phyloP scores from a whole-genome alignment of 1,284 basidiomycete genomes.

The Grifola frondosa region DNA sequence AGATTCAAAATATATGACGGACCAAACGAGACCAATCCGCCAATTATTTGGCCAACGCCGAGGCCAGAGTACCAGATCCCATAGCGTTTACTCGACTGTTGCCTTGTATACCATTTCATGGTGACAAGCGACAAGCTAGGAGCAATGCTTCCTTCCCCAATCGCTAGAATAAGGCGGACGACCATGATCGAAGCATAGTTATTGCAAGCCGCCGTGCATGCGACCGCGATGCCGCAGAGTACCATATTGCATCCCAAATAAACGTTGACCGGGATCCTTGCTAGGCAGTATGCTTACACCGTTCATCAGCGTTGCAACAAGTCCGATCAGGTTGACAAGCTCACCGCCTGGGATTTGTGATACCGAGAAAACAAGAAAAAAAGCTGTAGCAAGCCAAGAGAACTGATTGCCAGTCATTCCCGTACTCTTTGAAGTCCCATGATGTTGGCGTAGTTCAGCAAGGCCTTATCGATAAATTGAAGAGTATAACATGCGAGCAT shows the following conservation, averaged over 20 bases:
- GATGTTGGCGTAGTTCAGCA: constrained; percentile 10
- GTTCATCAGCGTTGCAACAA: not conserved
- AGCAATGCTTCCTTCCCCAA: constrained; percentile 4
- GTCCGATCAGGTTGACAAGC: not conserved
- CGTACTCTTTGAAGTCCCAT: constrained; percentile 7
- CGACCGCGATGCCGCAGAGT: constrained; percentile 5
- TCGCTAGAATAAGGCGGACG: constrained; percentile 4
- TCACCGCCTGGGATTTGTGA: constrained; percentile 3
- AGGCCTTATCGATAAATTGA: constrained; percentile 9
- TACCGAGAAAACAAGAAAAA: constrained; percentile 8
- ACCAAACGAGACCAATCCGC: constrained; percentile 8
- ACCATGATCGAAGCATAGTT: constrained; percentile 5
- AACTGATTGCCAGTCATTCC: constrained; percentile 6
- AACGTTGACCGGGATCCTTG: constrained; percentile 4
- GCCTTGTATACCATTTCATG: constrained; percentile 9
- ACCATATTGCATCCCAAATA: constrained; percentile 3
- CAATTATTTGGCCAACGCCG: constrained; percentile 5
- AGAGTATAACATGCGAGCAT: constrained; percentile 9
- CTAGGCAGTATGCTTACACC: constrained; percentile 1
- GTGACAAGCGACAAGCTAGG: constrained; percentile 7
- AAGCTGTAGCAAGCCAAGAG: constrained; percentile 7
- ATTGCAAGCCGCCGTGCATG: constrained; percentile 6
- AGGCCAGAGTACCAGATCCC: constrained; percentile 8
- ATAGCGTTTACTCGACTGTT: constrained; percentile 4
- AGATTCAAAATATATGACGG: not conserved